These are phyloP conservation scores for Puccinia hordei DNA, from an alignment of 1,284 basidiomycete species.

Conservation along the genomic window DNA sequence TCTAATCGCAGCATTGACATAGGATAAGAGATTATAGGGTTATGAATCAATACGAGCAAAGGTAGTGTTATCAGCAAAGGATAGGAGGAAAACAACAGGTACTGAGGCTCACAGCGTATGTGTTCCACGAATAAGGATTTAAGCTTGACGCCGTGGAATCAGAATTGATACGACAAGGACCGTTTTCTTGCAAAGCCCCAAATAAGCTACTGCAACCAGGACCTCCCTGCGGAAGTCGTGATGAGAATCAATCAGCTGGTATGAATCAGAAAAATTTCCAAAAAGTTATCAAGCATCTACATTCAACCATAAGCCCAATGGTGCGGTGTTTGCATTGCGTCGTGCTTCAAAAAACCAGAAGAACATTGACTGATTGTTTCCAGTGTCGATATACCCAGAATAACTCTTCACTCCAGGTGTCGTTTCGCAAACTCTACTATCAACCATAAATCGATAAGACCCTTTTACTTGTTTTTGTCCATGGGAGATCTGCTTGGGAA, in stretches of 20 bases:
- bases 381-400: conserved; percentile 69
- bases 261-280: conserved; percentile 63
- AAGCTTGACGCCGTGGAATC: conserved; percentile 61
- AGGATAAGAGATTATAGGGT: neutral
- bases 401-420: conserved; percentile 70
- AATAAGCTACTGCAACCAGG: conserved; percentile 70
- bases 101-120: conserved; percentile 60
- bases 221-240: conserved; percentile 53
- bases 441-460: conserved; percentile 33
- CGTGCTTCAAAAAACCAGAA: conserved; percentile 72
- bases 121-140: conserved; percentile 71
- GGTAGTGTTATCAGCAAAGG: neutral
- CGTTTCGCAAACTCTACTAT: conserved; percentile 74
- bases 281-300: conserved; percentile 50
- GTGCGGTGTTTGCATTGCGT: conserved; percentile 65
- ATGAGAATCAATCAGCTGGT: conserved; percentile 60
- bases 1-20: conserved; percentile 54
- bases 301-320: conserved; percentile 67
- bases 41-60: neutral
- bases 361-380: conserved; percentile 66
- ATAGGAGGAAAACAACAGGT: neutral
- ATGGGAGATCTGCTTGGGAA: conserved; percentile 30
- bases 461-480: conserved; percentile 9
- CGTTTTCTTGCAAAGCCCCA: conserved; percentile 70
- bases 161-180: conserved; percentile 70